Conservation (phyloP, 768 basidiomycete genomes). For the Lanmaoa pseudosensibilis region DNA sequence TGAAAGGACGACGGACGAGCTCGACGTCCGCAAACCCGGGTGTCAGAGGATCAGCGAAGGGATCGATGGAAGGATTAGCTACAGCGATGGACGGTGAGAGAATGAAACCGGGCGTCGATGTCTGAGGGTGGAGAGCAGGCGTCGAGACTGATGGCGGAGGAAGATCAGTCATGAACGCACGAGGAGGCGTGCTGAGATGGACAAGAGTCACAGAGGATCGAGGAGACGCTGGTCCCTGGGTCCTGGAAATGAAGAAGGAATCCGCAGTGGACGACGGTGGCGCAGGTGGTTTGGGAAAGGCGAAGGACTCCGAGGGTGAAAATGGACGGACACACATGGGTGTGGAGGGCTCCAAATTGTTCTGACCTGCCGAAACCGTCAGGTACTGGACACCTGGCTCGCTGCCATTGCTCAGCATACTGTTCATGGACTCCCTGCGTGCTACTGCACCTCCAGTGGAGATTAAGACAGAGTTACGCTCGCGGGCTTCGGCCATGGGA, state of each 20-base stretch:
- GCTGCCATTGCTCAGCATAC: conserved; percentile 37
- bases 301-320: conserved; percentile 64
- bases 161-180: conserved; percentile 13
- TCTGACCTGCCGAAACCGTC: conserved; percentile 25
- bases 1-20: conserved; percentile 54
- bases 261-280: neutral
- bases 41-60: conserved; percentile 36
- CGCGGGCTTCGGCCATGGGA: conserved; percentile 56
- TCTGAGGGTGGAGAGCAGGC: conserved; percentile 12
- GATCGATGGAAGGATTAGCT: conserved; percentile 24
- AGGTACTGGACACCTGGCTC: conserved; percentile 44
- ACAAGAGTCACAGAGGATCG: conserved; percentile 20
- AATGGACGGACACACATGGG: conserved; percentile 68
- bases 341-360: conserved; percentile 31
- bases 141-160: conserved; percentile 14
- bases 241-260: neutral
- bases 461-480: conserved; percentile 28
- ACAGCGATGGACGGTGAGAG: neutral
- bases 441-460: conserved; percentile 25
- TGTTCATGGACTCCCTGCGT: conserved; percentile 41
- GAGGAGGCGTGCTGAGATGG: conserved; percentile 18
- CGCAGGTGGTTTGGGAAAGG: conserved; percentile 66
- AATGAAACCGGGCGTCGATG: neutral
- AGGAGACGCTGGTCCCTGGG: neutral
- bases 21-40: conserved; percentile 44